Conservation (phyloP, 192 early-diverging fungal species). For the Phycomyces nitens region DNA sequence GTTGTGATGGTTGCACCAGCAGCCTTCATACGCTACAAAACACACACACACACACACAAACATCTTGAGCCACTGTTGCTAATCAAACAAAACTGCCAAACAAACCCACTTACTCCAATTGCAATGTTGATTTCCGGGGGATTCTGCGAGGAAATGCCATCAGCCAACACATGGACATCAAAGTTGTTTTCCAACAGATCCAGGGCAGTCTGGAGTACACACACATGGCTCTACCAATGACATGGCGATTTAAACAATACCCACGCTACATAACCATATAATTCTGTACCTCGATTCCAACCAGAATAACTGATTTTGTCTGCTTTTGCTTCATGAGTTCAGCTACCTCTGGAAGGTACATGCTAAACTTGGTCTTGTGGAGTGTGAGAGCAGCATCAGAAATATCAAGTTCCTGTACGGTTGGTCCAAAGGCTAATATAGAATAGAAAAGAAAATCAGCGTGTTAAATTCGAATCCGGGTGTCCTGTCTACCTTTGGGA, state of each 20-base stretch:
- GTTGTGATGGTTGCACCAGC: conserved; percentile 76
- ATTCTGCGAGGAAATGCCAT: conserved; percentile 90
- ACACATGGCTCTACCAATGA: conserved; percentile 77
- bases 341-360: conserved; percentile 66
- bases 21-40: conserved; percentile 52
- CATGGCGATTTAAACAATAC: background rate
- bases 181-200: conserved; percentile 75
- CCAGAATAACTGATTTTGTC: conserved; percentile 72
- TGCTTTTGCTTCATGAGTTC: conserved; percentile 44
- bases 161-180: conserved; percentile 86
- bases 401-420: conserved; percentile 75
- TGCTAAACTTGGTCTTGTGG: conserved; percentile 87
- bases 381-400: conserved; percentile 52
- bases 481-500: conserved; percentile 66
- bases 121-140: conserved; percentile 81
- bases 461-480: no score
- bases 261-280: no score
- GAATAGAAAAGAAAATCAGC: background rate
- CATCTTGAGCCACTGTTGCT: background rate
- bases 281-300: conserved; percentile 79
- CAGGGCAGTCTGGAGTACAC: conserved; percentile 91
- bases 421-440: conserved; percentile 65
- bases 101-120: conserved; percentile 64
- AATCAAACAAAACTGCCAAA: no score
- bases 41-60: background rate